Evolutionary conservation across 345 rosid genomes (phyloP).

Genomic region (Corymbia maculata): DNA sequence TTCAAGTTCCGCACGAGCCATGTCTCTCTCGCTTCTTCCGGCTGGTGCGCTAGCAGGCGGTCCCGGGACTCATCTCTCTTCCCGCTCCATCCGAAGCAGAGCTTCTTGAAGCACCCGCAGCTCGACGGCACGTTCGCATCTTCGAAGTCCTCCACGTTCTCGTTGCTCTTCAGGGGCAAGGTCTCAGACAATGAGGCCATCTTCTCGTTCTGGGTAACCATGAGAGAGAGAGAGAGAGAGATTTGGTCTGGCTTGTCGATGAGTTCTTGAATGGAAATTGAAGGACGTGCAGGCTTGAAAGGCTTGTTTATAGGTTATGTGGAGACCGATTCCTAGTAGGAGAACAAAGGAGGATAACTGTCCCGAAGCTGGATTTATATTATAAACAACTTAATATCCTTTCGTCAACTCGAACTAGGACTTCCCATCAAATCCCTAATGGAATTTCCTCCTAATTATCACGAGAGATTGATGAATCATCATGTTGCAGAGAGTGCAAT

Average conservation of each 20-base stretch:
- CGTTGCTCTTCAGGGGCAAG: neutral
- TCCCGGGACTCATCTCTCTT: neutral
- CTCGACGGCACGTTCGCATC: slow-evolving; percentile 6
- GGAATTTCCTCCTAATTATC: neutral
- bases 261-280: neutral
- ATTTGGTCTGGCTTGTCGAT: neutral
- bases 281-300: neutral
- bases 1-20: slow-evolving; percentile 27
- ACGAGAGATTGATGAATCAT: neutral
- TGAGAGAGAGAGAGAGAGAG: neutral
- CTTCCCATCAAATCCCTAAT: neutral
- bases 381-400: neutral
- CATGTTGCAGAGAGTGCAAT: neutral
- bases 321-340: neutral
- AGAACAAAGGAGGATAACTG: neutral
- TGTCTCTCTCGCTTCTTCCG: slow-evolving; percentile 1
- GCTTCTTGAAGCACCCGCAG: slow-evolving; percentile 27
- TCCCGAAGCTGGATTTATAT: neutral
- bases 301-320: neutral
- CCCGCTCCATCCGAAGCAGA: slow-evolving; percentile 1
- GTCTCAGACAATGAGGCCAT: neutral
- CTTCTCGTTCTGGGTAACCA: neutral
- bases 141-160: slow-evolving; percentile 14
- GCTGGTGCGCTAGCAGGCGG: slow-evolving; percentile 2
- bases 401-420: neutral